A percentile compares a stretch with the other conserved stretches of the same genome.
Conservation (phyloP, 768 basidiomycete species). For the Daedalea quercina region DNA sequence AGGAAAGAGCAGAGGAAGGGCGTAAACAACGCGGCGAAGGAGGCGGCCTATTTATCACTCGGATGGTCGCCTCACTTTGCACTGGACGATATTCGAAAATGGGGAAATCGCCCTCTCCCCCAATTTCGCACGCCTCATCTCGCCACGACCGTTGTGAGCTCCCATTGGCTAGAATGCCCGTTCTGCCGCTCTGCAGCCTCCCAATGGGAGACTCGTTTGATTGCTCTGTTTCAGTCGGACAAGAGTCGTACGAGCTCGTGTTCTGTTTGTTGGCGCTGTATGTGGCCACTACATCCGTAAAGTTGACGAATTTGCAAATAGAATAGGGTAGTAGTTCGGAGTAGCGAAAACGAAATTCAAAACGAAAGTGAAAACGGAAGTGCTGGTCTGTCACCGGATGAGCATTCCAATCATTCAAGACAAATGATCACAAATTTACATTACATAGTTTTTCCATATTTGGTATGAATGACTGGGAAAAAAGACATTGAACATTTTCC, state of each 20-base stretch:
- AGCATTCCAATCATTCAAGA: too few species aligned
- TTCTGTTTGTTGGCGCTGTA: background rate
- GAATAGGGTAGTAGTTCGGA: too few species aligned
- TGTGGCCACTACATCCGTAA: too few species aligned
- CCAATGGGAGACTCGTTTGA: background rate
- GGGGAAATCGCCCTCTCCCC: conserved; percentile 14
- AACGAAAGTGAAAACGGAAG: too few species aligned
- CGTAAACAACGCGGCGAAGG: background rate
- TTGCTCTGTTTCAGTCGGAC: background rate
- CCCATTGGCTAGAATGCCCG: background rate
- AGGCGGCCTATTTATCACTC: conserved; percentile 3
- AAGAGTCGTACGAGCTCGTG: background rate
- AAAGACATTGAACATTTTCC: too few species aligned
- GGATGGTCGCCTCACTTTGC: conserved; percentile 20
- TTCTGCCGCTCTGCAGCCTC: background rate
- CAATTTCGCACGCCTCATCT: conserved; percentile 10
- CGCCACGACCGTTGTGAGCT: background rate
- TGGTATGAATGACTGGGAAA: too few species aligned
- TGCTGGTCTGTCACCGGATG: too few species aligned
- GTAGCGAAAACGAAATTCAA: too few species aligned
- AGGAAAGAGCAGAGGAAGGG: conserved; percentile 7
- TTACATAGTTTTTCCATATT: too few species aligned
- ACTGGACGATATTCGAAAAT: conserved; percentile 14
- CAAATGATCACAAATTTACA: too few species aligned
- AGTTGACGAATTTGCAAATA: too few species aligned